These are phyloP conservation scores for Lepidium campestre DNA, from an alignment of 441 rosid species.

Conservation along the genomic window DNA sequence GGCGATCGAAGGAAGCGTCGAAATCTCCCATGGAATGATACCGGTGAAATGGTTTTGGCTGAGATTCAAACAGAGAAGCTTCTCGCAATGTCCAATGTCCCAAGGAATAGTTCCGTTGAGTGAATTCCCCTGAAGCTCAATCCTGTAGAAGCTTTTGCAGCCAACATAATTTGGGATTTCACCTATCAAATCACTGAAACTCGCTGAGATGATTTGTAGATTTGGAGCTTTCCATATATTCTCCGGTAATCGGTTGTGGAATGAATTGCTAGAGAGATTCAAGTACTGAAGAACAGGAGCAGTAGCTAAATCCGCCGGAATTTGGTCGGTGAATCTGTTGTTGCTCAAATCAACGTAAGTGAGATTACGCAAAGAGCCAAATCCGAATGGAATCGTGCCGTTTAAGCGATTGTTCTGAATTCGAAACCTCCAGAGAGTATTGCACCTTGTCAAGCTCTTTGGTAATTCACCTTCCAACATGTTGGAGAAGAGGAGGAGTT, in stretches of 20 bases:
- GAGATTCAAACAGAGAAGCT: constrained; percentile 63
- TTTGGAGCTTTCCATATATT: constrained; percentile 63
- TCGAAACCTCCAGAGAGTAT: constrained; percentile 57
- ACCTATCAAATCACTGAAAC: constrained; percentile 45
- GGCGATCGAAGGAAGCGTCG: constrained; percentile 61
- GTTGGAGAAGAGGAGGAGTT: constrained; percentile 89
- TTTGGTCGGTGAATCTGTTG: constrained; percentile 57
- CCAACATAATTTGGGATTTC: constrained; percentile 65
- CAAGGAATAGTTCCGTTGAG: constrained; percentile 70
- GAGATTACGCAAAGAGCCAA: constrained; percentile 55
- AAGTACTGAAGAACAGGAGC: constrained; percentile 58
- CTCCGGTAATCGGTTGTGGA: constrained; percentile 41
- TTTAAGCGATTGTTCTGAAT: constrained; percentile 58
- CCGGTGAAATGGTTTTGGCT: constrained; percentile 71
- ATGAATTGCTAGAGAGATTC: constrained; percentile 63
- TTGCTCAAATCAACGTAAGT: constrained; percentile 64
- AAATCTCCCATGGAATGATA: constrained; percentile 82
- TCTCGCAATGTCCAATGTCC: constrained; percentile 76
- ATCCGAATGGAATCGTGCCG: constrained; percentile 69
- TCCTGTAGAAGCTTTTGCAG: constrained; percentile 62
- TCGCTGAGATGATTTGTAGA: constrained; percentile 67
- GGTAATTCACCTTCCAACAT: constrained; percentile 48
- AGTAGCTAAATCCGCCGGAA: constrained; percentile 63
- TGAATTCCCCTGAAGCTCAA: constrained; percentile 68
- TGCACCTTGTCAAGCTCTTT: constrained; percentile 47